These are phyloP conservation scores for Narthecium ossifragum DNA, from an alignment of 106 monocot genomes.

Conservation along the genomic window DNA sequence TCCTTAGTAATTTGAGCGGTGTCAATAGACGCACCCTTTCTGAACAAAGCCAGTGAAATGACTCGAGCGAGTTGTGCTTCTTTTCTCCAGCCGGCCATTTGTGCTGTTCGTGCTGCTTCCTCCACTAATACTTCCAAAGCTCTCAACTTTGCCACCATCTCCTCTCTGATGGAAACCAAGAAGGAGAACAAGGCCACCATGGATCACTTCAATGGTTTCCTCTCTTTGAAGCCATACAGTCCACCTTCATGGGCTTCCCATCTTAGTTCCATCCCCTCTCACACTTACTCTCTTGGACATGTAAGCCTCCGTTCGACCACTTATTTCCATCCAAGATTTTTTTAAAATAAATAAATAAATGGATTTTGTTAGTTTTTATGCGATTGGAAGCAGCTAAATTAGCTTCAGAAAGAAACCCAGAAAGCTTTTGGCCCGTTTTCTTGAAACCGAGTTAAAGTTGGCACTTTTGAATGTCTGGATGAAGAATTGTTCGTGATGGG, in stretches of 20 bases:
- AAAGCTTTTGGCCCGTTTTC: too few relatives aligned
- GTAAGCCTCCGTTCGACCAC: slow-evolving; percentile 13
- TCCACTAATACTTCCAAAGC: not conserved
- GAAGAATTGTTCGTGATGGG: not conserved
- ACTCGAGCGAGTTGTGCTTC: not conserved
- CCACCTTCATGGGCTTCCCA: slow-evolving; percentile 69
- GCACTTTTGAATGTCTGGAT: too few relatives aligned
- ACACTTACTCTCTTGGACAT: slow-evolving; percentile 53
- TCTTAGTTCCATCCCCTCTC: slow-evolving; percentile 51
- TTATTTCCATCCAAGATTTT: not conserved
- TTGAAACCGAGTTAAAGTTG: too few relatives aligned
- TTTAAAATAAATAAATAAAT: not conserved
- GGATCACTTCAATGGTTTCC: slow-evolving; percentile 37
- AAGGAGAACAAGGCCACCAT: too few relatives aligned
- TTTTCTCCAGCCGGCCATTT: not conserved
- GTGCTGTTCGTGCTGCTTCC: not conserved
- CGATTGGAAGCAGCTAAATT: not conserved
- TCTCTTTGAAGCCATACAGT: slow-evolving; percentile 34
- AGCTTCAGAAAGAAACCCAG: too few relatives aligned
- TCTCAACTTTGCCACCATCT: not conserved
- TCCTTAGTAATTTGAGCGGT: too few relatives aligned
- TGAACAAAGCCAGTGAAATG: too few relatives aligned
- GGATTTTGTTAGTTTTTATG: not conserved
- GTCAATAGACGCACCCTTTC: too few relatives aligned
- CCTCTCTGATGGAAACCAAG: slow-evolving; percentile 12